Percentiles rank a stretch among this genome's conserved stretches.
These are phyloP conservation scores for Saccharomyces mikatae DNA, from an alignment of 805 yeast species.

Conservation along the genomic window DNA sequence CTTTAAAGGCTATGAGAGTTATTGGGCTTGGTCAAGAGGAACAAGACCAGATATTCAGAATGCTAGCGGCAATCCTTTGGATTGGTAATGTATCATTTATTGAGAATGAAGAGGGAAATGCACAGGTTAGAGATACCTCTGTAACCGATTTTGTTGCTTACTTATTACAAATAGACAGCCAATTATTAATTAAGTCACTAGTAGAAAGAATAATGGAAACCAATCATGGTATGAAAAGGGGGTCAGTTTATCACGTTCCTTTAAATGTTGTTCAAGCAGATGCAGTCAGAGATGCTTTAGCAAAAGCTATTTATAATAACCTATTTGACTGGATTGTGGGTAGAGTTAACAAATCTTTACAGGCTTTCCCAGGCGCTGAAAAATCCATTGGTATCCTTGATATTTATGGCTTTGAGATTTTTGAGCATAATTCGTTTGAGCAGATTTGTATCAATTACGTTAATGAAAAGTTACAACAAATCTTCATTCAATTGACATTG, in stretches of 20 bases:
- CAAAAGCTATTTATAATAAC: constrained; percentile 84
- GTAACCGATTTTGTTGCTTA: constrained; percentile 90
- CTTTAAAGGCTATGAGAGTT: constrained; percentile 71
- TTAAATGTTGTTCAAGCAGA: constrained; percentile 82
- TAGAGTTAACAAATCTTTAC: constrained; percentile 72
- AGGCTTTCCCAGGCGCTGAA: constrained; percentile 37
- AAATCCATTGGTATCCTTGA: constrained; percentile 86
- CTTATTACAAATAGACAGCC: constrained; percentile 66
- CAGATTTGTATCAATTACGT: constrained; percentile 91
- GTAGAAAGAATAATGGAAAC: constrained; percentile 80
- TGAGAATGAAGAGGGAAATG: constrained; percentile 78
- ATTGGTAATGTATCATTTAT: constrained; percentile 78
- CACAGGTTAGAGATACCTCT: constrained; percentile 67
- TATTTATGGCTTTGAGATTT: constrained; percentile 91
- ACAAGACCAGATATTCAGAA: constrained; percentile 79
- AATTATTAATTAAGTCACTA: constrained; percentile 53
- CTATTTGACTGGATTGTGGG: constrained; percentile 92
- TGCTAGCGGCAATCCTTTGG: constrained; percentile 81
- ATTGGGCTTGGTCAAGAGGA: constrained; percentile 75
- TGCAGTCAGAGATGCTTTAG: constrained; percentile 87
- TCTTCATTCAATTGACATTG: constrained; percentile 84
- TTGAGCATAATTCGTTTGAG: constrained; percentile 86
- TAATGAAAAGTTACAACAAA: constrained; percentile 89
- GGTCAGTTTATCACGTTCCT: constrained; percentile 88
- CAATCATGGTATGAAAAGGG: constrained; percentile 75